Evolutionary conservation across 257 asterid genomes (phyloP), one percentile per base, ranked within the genome.

Genomic region (Verbena officinalis): DNA sequence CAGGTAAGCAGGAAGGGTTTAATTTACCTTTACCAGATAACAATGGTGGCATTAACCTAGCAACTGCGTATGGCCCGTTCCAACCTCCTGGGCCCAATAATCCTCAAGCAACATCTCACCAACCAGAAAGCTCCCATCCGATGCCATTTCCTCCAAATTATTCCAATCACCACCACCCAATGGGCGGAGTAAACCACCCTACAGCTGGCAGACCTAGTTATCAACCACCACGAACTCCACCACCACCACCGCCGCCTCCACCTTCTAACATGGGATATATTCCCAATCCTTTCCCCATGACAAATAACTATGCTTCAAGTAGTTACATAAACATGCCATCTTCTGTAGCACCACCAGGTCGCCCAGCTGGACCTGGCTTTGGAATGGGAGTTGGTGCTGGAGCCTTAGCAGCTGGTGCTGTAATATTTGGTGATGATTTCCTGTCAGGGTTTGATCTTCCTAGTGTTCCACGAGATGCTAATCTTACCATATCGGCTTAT

Each of bases 381-480:
- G 95, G 85, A 64, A 61, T 72, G 82, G 96, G 96, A 69, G 45
- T 80, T 21, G 95, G 94, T 2, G 88, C 85, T 0, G 96, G 94
- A 40, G 94, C 94, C 30, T 76, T 88, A 63, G 98, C 96, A 45
- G 95, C 91, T 0, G 91, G 97, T 4, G 89, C 97, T 23, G 76
- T 88, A 74, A 75, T 91, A 63, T 91, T 85, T 39, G 95, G 97
- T 13, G 91, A 84, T 64, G 85, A 91, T 64, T 81, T 86, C 81
- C 59, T 84, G 84, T 72, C 97, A 13, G 92, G 88, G 15, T 81
- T 79, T 62, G 80, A 85, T 64, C 7, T 78, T 24, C 83, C 84
- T 4, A 48, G 70, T 39, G 77, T 74, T 27, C 39, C 68, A 54
- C 77, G 62, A 49, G 87, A 76, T 73, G 73, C 86, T 36, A 72